Base-by-base conservation (phyloP, 1,284 basidiomycete genomes). In the Mycena citricolor region DNA sequence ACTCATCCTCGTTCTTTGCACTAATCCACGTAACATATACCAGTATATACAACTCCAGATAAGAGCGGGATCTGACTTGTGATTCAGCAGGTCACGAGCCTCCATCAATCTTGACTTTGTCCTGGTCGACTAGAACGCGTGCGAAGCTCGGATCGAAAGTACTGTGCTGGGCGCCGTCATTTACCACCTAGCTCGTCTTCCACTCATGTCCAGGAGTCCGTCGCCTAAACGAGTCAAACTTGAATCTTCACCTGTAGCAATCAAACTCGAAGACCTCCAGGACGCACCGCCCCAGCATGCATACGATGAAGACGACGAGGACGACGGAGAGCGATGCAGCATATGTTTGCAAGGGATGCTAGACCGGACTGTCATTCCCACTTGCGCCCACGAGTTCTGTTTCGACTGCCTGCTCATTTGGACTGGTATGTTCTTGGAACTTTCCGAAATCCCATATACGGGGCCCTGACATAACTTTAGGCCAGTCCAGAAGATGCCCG, bases 331-430 rank as follows among this genome's bases (percentile, higher is more conserved):
- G 28, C 21, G 48, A 26, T 76, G 74, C 51, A 71, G 70, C 47
- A 94, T 94, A 36, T 94, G 91, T 57, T 67, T 94, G 23, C 87
- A 93, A 58, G 54, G 69, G 4, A 67, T 90, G 35, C 67, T 74
- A n/a, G 90, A 94, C 66, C 71, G 86, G 32, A 85, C 90, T 0
- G 76, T 92, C 32, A 71, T 92, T 16, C 86, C 88, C 2, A 74
- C 70, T 5, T 94, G 91, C 61, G 85, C 86, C 1, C 91, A 94
- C 67, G 83, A 87, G 58, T 94, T 93, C 60, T 94, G 91, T 58
- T 93, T 94, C 55, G 86, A 88, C 47, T 94, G 91, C 61, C 74
- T 94, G 13, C 69, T 86, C 32, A 68, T 90, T 1, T 94, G 90
- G 91, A 77, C 86, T 25, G 86, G 90, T 82, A 61, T 65, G 72